phyloP scores from a whole-genome alignment of 805 yeast species.

The Ogataea methylovora region DNA sequence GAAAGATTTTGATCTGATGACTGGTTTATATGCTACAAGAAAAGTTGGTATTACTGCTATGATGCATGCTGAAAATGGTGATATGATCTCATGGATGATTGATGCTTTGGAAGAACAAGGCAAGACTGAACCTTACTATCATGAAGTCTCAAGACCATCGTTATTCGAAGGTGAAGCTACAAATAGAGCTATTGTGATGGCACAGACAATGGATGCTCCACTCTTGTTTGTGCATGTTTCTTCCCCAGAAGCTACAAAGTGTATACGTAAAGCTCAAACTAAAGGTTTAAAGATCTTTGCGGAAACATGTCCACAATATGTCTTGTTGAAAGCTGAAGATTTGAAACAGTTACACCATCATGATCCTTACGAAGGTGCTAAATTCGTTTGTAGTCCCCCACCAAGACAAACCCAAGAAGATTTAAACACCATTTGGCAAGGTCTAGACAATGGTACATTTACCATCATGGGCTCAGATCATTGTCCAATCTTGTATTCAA shows the following conservation, averaged over 20 bases:
- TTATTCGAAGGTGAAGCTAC: constrained; percentile 13
- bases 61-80: constrained; percentile 16
- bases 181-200: constrained; percentile 10
- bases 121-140: constrained; percentile 11
- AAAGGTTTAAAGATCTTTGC: constrained; percentile 10
- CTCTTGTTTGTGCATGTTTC: constrained; percentile 13
- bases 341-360: constrained; percentile 7
- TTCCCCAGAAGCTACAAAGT: constrained; percentile 9
- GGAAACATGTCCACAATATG: constrained; percentile 15
- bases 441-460: constrained; percentile 11
- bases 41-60: constrained; percentile 12
- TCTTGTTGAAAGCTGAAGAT: constrained; percentile 9
- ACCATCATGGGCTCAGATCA: constrained; percentile 13
- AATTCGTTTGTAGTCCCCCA: constrained; percentile 14
- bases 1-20: constrained; percentile 10
- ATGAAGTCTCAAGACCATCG: constrained; percentile 12
- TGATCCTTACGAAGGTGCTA: constrained; percentile 14
- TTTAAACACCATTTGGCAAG: constrained; percentile 10
- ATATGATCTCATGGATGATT: constrained; percentile 12
- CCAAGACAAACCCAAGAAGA: constrained; percentile 10
- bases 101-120: constrained; percentile 7
- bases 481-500: constrained; percentile 10
- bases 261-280: constrained; percentile 10
- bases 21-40: constrained; percentile 7
- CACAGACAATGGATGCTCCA: constrained; percentile 12